Conservation (phyloP, 306 rosid species). For the Cucurbita ficifolia region DNA sequence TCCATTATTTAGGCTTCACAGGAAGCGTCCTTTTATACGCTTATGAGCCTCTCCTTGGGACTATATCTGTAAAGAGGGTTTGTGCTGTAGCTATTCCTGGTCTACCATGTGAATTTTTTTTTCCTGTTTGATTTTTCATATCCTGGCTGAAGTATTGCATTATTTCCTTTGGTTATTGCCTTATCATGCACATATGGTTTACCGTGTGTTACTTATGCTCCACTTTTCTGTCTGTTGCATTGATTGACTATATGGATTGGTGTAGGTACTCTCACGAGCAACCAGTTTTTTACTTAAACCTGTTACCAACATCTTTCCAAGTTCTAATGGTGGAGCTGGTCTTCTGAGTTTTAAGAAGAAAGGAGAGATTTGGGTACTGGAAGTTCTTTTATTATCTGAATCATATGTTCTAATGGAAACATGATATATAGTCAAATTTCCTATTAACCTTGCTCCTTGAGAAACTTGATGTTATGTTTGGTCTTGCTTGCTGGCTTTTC, state of each 20-base stretch:
- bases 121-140: background rate
- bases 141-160: too few species aligned
- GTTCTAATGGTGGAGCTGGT: constrained; percentile 58
- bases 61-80: background rate
- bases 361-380: constrained; percentile 65
- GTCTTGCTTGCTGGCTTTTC: background rate
- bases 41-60: background rate
- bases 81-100: background rate
- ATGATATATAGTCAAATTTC: constrained; percentile 7
- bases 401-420: constrained; percentile 5
- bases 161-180: background rate
- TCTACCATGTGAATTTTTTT: background rate
- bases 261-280: constrained; percentile 78
- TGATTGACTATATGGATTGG: constrained; percentile 12
- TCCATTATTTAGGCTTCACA: background rate
- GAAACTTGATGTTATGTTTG: background rate
- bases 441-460: background rate
- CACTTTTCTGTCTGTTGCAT: background rate
- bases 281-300: constrained; percentile 82
- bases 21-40: background rate
- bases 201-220: background rate
- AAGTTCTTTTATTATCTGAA: constrained; percentile 8
- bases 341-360: constrained; percentile 88
- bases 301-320: constrained; percentile 58
- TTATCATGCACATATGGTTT: background rate